Evolutionary conservation across 352 stramenopile genomes (phyloP).

Genomic region (Globisporangium cylindrosporum): DNA sequence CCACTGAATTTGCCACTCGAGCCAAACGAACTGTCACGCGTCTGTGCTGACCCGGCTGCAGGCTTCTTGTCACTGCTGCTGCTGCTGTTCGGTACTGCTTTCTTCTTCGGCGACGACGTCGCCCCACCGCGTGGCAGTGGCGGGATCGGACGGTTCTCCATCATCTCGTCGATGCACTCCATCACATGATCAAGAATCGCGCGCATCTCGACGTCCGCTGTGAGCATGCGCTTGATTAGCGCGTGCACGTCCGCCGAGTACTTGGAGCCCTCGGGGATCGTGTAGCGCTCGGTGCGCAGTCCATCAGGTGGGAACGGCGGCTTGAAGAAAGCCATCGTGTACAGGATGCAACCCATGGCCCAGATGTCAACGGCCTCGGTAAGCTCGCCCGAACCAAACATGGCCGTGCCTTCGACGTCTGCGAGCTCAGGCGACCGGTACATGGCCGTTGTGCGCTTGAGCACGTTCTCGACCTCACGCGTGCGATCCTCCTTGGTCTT

Average conservation of each 20-base stretch:
- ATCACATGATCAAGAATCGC: slow-evolving; percentile 93
- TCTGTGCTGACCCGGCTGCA: not conserved
- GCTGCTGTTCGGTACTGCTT: not conserved
- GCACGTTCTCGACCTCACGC: slow-evolving; percentile 92
- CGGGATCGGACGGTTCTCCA: slow-evolving; percentile 41
- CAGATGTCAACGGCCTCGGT: slow-evolving; percentile 93
- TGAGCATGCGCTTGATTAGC: slow-evolving; percentile 91
- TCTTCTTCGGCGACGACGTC: slow-evolving; percentile 28
- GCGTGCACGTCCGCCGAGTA: slow-evolving; percentile 88
- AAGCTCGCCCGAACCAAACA: slow-evolving; percentile 92
- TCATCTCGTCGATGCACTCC: slow-evolving; percentile 78
- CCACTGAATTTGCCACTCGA: slow-evolving; percentile 9
- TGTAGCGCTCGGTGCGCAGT: slow-evolving; percentile 93
- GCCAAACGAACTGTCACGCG: not conserved
- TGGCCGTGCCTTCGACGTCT: slow-evolving; percentile 89
- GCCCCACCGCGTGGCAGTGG: slow-evolving; percentile 17
- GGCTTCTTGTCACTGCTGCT: not conserved
- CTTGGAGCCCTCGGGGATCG: slow-evolving; percentile 87
- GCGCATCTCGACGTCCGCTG: slow-evolving; percentile 85
- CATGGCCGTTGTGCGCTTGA: slow-evolving; percentile 97
- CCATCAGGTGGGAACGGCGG: slow-evolving; percentile 95
- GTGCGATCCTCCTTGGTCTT: slow-evolving; percentile 82
- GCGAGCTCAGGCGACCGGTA: slow-evolving; percentile 97
- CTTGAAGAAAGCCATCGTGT: slow-evolving; percentile 94
- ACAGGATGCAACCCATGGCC: slow-evolving; percentile 95